Percentiles rank a stretch among this genome's conserved stretches.
phyloP scores from a whole-genome alignment of 768 basidiomycete genomes.

The Trametes cingulata region DNA sequence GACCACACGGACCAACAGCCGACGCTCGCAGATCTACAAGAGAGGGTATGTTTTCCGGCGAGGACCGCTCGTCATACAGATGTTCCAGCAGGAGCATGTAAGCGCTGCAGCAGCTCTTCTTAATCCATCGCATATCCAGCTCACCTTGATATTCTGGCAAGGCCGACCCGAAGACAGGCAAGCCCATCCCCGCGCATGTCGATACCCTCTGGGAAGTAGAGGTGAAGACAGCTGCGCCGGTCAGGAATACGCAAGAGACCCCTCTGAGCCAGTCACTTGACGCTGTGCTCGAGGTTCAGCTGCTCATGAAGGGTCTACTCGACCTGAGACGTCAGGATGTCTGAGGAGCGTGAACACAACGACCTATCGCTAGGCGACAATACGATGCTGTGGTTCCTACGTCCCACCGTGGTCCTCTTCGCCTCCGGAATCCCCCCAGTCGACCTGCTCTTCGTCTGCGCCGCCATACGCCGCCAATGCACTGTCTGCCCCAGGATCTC shows the following conservation, averaged over 20 bases:
- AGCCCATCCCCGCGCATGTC: slow-evolving; percentile 73
- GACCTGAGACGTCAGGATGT: slow-evolving; percentile 76
- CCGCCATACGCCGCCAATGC: slow-evolving; percentile 27
- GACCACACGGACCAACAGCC: slow-evolving; percentile 37
- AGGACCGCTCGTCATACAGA: slow-evolving; percentile 69
- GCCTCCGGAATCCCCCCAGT: slow-evolving; percentile 52
- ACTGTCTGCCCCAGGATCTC: slow-evolving; percentile 22
- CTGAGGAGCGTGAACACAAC: slow-evolving; percentile 29
- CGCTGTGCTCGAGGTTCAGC: slow-evolving; percentile 77
- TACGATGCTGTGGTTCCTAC: not conserved
- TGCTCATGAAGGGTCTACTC: slow-evolving; percentile 80
- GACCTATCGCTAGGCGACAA: not conserved
- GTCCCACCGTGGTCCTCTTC: slow-evolving; percentile 28
- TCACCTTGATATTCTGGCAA: no score
- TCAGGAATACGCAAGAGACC: slow-evolving; percentile 74
- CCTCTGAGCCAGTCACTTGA: slow-evolving; percentile 72
- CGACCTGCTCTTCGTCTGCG: slow-evolving; percentile 46
- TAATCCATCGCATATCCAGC: not conserved
- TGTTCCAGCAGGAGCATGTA: slow-evolving; percentile 87
- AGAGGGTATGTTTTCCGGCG: slow-evolving; percentile 76
- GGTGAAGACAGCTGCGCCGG: slow-evolving; percentile 79
- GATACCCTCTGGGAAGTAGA: slow-evolving; percentile 89
- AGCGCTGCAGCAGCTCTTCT: slow-evolving; percentile 3
- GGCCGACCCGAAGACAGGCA: slow-evolving; percentile 75
- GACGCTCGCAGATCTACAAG: slow-evolving; percentile 78